Evolutionary conservation across 148 eudicot species (phyloP).

Genomic region (Rhododendron simsii): DNA sequence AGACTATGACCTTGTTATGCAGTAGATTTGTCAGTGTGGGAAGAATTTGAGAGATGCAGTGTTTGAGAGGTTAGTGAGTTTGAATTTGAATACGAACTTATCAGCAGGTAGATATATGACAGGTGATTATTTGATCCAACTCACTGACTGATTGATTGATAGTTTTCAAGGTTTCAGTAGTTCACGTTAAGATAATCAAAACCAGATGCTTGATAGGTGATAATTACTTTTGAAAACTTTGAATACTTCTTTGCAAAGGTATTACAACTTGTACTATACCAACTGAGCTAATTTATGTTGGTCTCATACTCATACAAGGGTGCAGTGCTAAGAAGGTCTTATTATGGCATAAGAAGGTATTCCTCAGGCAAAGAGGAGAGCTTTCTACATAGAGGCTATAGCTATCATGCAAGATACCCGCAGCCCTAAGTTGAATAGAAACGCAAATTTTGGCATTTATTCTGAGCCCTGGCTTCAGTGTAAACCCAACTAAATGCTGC

Average conservation of each 20-base stretch:
- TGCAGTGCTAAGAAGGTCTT: not conserved
- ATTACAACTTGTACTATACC: not conserved
- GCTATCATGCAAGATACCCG: not conserved
- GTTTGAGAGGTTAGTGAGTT: not conserved
- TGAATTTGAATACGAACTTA: not conserved
- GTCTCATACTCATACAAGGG: not conserved
- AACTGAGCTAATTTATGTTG: not conserved
- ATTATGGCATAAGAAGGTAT: too few species aligned
- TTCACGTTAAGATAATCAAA: not conserved
- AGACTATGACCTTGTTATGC: not conserved
- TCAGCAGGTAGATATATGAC: not conserved
- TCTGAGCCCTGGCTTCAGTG: not conserved
- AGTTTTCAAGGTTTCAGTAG: not conserved
- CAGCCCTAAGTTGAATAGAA: not conserved
- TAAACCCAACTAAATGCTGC: not conserved
- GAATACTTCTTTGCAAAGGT: not conserved
- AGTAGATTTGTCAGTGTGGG: not conserved
- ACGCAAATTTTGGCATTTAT: not conserved
- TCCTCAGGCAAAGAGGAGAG: not conserved
- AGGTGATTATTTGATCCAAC: not conserved
- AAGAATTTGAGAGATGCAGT: not conserved
- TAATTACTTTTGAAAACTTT: not conserved
- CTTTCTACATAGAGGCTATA: not conserved
- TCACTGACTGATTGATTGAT: not conserved
- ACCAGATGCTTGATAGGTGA: not conserved